Base-by-base conservation (phyloP, 108 stramenopile species). In the Nitzschia sp. region DNA sequence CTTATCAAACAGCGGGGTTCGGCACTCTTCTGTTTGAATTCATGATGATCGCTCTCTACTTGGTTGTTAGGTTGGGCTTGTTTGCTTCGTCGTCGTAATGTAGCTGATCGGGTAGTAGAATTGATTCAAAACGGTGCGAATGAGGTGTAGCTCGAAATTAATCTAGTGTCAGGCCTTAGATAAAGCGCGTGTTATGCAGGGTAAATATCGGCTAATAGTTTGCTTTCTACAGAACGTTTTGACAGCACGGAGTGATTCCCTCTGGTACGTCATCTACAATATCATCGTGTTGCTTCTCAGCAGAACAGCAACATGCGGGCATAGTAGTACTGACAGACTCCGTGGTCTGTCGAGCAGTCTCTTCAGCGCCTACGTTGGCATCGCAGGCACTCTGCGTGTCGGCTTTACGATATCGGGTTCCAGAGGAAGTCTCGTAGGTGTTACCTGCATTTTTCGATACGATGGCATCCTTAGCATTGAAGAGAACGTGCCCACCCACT, bases 181-280 rank as follows among this genome's bases (percentile, higher is more conserved):
- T n/a, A n/a, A n/a, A n/a, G n/a, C n/a, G n/a, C n/a, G n/a, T n/a
- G n/a, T n/a, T n/a, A n/a, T n/a, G n/a, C n/a, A n/a, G n/a, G n/a
- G n/a, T n/a, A n/a, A n/a, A 42, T 13, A 42, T 42, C 6, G 38
- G 6, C 38, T 42, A 6, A 42, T 13, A 42, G 9, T 42, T 42
- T 42, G 38, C 6, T 28, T 4, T 59, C 31, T 33, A 59, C 18
- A 59, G 58, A 33, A 78, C 48, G 57, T 89, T 73, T 60, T 90
- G 89, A 63, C 89, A 90, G 62, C 89, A 90, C 2, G 89, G 89
- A 31, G 89, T 90, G 27, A 57, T 79, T 19, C 89, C 89, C 35
- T 81, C 81, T 27, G 59, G 64, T 29, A 66, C 31, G 6, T 46
- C 64, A 59, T 68, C 46, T 46, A 35, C 51, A 72, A 66, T 59